Conservation (phyloP, 139 green algal species). For the Asterochloris sp. region DNA sequence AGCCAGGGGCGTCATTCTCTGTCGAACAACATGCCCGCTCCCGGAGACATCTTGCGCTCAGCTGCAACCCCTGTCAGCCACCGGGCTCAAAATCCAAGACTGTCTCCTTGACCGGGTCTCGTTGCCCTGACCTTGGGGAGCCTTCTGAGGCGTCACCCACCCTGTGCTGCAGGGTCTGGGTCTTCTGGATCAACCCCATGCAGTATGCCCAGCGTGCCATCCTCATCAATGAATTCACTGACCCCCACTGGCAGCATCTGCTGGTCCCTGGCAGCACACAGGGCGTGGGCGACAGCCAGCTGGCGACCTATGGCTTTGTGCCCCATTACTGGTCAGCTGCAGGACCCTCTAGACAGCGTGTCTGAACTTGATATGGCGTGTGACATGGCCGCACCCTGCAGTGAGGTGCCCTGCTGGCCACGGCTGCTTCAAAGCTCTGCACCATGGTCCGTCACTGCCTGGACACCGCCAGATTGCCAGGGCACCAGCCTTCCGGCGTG, state of each 20-base stretch:
- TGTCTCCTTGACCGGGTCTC: too few species aligned
- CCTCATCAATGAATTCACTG: conserved; percentile 30
- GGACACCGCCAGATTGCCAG: too few species aligned
- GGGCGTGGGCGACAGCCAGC: conserved; percentile 6
- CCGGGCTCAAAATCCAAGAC: too few species aligned
- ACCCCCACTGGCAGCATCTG: conserved; percentile 17
- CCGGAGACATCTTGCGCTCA: too few species aligned
- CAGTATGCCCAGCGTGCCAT: conserved; percentile 23
- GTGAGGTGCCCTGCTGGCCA: background rate
- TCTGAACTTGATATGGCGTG: background rate
- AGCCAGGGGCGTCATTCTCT: too few species aligned
- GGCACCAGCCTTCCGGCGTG: too few species aligned
- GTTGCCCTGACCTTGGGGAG: too few species aligned
- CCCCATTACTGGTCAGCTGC: conserved; percentile 1
- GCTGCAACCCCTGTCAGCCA: too few species aligned
- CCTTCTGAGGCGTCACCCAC: too few species aligned
- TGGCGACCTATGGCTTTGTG: conserved; percentile 1
- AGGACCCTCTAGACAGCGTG: background rate
- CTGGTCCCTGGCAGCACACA: background rate
- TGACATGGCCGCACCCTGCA: background rate
- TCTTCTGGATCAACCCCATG: conserved; percentile 28
- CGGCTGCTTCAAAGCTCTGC: too few species aligned
- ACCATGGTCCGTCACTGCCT: too few species aligned
- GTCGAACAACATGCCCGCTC: too few species aligned
- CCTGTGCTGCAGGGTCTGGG: background rate